Conservation (phyloP, 305 asterid genomes). For the Fraxinus xanthoxyloides region DNA sequence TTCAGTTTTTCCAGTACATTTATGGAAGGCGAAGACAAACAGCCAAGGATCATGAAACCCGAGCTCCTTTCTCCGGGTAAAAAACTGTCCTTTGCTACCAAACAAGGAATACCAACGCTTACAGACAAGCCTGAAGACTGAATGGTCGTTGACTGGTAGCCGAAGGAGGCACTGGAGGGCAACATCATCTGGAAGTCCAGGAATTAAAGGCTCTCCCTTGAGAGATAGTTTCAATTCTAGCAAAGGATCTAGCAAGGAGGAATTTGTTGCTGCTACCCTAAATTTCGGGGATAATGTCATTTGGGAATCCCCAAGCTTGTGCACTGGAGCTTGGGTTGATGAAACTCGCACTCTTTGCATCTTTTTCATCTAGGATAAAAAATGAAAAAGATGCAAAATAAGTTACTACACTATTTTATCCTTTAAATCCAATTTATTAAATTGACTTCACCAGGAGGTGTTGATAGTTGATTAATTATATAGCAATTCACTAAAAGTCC, state of each 20-base stretch:
- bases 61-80: constrained; percentile 64
- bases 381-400: constrained; percentile 17
- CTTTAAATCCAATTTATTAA: constrained; percentile 12
- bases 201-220: constrained; percentile 65
- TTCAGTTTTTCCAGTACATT: constrained; percentile 77
- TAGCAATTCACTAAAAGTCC: background rate
- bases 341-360: constrained; percentile 90
- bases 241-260: constrained; percentile 51
- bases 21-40: constrained; percentile 76
- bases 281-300: constrained; percentile 86
- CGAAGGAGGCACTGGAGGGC: constrained; percentile 86
- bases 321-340: constrained; percentile 79
- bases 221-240: constrained; percentile 45
- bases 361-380: background rate
- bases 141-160: constrained; percentile 60
- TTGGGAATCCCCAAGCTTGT: constrained; percentile 79
- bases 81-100: constrained; percentile 72
- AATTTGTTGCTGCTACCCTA: constrained; percentile 49
- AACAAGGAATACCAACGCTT: constrained; percentile 77
- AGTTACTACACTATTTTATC: constrained; percentile 6
- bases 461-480: background rate
- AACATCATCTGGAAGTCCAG: constrained; percentile 91
- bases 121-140: constrained; percentile 54
- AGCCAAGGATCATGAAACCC: constrained; percentile 91
- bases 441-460: background rate